phyloP scores from a whole-genome alignment of 2,329 filamentous ascomycete genomes.

The Gnomoniopsis sp. region DNA sequence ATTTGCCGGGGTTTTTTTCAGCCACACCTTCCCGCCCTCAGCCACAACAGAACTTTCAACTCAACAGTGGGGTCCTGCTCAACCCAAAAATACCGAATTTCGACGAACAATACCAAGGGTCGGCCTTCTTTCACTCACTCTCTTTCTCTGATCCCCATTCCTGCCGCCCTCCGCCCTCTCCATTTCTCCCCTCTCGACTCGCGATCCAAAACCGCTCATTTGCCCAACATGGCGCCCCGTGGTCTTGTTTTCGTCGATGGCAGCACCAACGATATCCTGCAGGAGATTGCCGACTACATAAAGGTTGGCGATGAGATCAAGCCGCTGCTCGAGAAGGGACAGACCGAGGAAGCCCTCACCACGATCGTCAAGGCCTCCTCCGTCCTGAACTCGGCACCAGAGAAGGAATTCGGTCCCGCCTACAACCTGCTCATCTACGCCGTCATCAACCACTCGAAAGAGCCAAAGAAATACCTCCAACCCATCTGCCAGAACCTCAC shows the following conservation, averaged over 20 bases:
- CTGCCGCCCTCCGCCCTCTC: conserved; percentile 1
- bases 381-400: conserved; percentile 77
- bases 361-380: conserved; percentile 80
- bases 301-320: conserved; percentile 77
- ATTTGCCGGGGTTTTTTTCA: no score
- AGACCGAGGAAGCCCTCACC: conserved; percentile 85
- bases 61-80: conserved; percentile 13
- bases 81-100: conserved; percentile 7
- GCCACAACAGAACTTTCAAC: background rate
- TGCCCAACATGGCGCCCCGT: conserved; percentile 42
- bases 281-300: conserved; percentile 93
- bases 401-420: conserved; percentile 94
- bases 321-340: conserved; percentile 66
- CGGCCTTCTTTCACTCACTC: conserved; percentile 14
- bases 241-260: conserved; percentile 80
- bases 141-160: conserved; percentile 3
- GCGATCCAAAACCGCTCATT: conserved; percentile 3
- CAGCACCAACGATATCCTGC: conserved; percentile 84
- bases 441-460: conserved; percentile 73
- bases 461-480: conserved; percentile 81
- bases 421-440: conserved; percentile 98
- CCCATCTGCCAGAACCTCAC: conserved; percentile 86
- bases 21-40: conserved; percentile 16
- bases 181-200: conserved; percentile 1
- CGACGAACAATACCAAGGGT: conserved; percentile 14